A percentile compares a stretch with the other conserved stretches of the same genome.
Conservation (phyloP, 164 flowering plant species). For the Euptelea pleiosperma region DNA sequence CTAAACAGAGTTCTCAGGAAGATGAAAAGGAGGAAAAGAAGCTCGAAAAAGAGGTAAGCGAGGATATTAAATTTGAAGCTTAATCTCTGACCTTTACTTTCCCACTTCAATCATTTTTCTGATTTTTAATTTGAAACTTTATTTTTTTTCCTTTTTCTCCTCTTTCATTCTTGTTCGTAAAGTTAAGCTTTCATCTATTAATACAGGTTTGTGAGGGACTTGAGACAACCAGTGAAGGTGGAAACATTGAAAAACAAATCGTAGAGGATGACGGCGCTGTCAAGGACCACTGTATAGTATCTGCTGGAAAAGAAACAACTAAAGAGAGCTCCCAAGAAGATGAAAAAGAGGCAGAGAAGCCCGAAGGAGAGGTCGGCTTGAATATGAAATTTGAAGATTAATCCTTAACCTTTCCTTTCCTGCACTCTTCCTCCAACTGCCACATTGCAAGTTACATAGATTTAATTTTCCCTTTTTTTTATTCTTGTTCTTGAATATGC, state of each 20-base stretch:
- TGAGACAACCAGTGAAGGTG: not conserved
- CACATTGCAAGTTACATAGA: too few species aligned
- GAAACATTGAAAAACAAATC: not conserved
- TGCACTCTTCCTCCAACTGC: too few species aligned
- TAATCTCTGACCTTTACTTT: not conserved
- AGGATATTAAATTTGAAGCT: not conserved
- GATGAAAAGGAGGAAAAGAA: not conserved
- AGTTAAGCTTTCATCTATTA: not conserved
- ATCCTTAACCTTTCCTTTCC: too few species aligned
- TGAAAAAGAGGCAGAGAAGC: not conserved
- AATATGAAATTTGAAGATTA: too few species aligned
- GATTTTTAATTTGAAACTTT: too few species aligned
- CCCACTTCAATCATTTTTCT: too few species aligned
- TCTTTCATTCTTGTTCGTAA: too few species aligned
- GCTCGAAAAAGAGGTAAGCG: constrained; percentile 2
- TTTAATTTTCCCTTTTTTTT: too few species aligned
- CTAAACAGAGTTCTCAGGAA: not conserved
- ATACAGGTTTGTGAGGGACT: not conserved
- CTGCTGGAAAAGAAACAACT: not conserved
- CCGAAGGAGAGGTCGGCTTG: constrained; percentile 8
- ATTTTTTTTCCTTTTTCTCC: too few species aligned
- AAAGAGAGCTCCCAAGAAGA: not conserved
- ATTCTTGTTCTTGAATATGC: too few species aligned
- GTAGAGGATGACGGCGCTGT: not conserved
- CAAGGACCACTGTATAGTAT: not conserved